These are phyloP conservation scores for Zygosaccharomyces pseudorouxii DNA, from an alignment of 805 yeast species.

Conservation along the genomic window DNA sequence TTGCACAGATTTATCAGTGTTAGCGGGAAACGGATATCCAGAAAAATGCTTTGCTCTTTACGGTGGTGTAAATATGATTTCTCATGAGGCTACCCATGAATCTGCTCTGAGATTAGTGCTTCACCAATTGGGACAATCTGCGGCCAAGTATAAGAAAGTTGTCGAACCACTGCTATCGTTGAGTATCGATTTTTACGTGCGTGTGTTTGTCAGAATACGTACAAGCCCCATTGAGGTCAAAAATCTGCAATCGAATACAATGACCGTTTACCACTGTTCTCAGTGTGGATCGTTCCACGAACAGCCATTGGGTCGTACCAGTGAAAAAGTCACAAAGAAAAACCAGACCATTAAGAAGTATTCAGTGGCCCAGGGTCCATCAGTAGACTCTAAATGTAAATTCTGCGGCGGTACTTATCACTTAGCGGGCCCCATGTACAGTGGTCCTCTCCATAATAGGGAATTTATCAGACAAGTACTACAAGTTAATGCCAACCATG, in stretches of 20 bases:
- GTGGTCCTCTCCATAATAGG: constrained; percentile 65
- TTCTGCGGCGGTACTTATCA: constrained; percentile 66
- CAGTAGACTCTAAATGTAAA: constrained; percentile 56
- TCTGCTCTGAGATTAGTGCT: constrained; percentile 84
- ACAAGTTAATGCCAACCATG: constrained; percentile 47
- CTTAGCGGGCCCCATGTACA: constrained; percentile 97
- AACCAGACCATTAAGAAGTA: constrained; percentile 42
- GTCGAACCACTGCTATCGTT: constrained; percentile 83
- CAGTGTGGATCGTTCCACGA: constrained; percentile 74
- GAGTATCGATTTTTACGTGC: constrained; percentile 88
- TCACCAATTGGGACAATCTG: constrained; percentile 68
- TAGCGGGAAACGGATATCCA: constrained; percentile 94
- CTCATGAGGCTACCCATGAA: constrained; percentile 81
- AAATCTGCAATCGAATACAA: constrained; percentile 67
- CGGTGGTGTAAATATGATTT: constrained; percentile 86
- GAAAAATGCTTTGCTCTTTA: constrained; percentile 93
- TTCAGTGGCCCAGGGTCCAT: constrained; percentile 62
- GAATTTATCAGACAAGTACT: constrained; percentile 64
- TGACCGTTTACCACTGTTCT: constrained; percentile 75
- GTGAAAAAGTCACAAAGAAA: constrained; percentile 40
- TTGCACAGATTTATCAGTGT: constrained; percentile 92
- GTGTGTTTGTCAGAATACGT: constrained; percentile 74
- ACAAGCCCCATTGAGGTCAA: constrained; percentile 81
- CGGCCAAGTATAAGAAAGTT: constrained; percentile 82
- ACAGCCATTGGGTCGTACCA: constrained; percentile 70